These are phyloP conservation scores for Geotrichum carabidarum DNA, from an alignment of 1,139 yeast genomes.

Conservation along the genomic window DNA sequence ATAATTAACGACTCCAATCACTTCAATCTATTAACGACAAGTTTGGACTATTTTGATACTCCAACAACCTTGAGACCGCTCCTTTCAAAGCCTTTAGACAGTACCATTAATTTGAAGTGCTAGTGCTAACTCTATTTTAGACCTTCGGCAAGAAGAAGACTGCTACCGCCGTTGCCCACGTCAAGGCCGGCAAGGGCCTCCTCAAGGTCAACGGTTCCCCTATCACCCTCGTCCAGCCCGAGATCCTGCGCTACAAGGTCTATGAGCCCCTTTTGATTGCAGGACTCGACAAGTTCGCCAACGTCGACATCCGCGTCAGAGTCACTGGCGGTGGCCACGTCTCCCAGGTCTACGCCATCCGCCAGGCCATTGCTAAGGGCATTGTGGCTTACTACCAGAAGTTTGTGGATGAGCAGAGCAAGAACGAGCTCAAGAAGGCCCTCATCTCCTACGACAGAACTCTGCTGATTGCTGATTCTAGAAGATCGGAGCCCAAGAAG, in stretches of 20 bases:
- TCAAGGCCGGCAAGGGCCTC: slow-evolving; percentile 98
- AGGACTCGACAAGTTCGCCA: slow-evolving; percentile 98
- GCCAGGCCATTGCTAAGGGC: slow-evolving; percentile 99
- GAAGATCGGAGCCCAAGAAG: slow-evolving; percentile 99
- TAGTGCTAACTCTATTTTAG: slow-evolving; percentile 40
- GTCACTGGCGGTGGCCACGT: slow-evolving; percentile 99
- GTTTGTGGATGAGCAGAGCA: slow-evolving; percentile 98
- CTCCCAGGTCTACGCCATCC: slow-evolving; percentile 98
- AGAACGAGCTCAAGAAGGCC: slow-evolving; percentile 98
- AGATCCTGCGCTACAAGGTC: slow-evolving; percentile 97
- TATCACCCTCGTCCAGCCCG: slow-evolving; percentile 98
- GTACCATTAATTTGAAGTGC: background rate
- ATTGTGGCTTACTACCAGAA: slow-evolving; percentile 99
- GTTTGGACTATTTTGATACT: background rate
- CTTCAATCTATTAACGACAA: background rate
- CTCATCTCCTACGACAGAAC: slow-evolving; percentile 98
- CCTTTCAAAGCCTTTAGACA: background rate
- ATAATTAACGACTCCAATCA: background rate
- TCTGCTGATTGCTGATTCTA: slow-evolving; percentile 97
- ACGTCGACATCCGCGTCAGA: slow-evolving; percentile 97
- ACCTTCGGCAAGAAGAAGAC: slow-evolving; percentile 99
- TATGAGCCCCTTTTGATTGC: slow-evolving; percentile 98
- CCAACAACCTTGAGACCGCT: background rate
- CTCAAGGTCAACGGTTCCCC: slow-evolving; percentile 99
- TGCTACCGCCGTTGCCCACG: slow-evolving; percentile 99